Conservation (phyloP, 768 basidiomycete species). For the Kwoniella europaea region DNA sequence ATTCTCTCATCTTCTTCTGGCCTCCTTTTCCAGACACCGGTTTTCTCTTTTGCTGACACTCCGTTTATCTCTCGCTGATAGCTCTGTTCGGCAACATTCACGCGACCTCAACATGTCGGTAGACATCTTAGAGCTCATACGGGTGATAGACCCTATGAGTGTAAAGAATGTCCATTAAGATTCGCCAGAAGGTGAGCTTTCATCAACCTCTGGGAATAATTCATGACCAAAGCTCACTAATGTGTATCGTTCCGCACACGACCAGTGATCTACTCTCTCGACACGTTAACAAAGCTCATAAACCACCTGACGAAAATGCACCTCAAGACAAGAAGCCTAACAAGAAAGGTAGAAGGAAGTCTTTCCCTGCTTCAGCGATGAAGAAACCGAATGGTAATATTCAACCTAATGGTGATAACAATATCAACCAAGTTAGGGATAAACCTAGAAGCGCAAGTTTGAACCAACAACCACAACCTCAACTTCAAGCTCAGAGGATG, state of each 20-base stretch:
- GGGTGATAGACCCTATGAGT: conserved; percentile 55
- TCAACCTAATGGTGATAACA: neutral
- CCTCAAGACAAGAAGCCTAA: conserved; percentile 27
- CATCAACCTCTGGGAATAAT: too few relatives aligned
- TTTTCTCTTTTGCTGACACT: neutral
- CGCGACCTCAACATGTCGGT: conserved; percentile 57
- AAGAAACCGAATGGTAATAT: conserved; percentile 10
- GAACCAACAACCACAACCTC: conserved; percentile 20
- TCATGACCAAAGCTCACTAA: too few relatives aligned
- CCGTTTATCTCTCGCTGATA: conserved; percentile 1
- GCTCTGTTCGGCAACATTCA: conserved; percentile 56
- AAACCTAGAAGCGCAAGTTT: conserved; percentile 21
- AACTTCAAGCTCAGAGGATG: conserved; percentile 41
- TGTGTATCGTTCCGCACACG: neutral
- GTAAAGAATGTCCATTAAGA: conserved; percentile 52
- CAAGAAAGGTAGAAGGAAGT: conserved; percentile 47
- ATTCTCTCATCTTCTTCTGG: too few relatives aligned
- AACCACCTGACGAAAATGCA: conserved; percentile 39
- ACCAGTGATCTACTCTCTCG: conserved; percentile 53
- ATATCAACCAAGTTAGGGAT: conserved; percentile 1
- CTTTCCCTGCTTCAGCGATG: conserved; percentile 27
- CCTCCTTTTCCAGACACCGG: too few relatives aligned
- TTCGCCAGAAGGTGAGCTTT: conserved; percentile 50
- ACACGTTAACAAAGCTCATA: conserved; percentile 58
- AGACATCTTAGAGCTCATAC: conserved; percentile 56